Conservation (phyloP, 140 eudicot genomes). For the Bidens hawaiensis region DNA sequence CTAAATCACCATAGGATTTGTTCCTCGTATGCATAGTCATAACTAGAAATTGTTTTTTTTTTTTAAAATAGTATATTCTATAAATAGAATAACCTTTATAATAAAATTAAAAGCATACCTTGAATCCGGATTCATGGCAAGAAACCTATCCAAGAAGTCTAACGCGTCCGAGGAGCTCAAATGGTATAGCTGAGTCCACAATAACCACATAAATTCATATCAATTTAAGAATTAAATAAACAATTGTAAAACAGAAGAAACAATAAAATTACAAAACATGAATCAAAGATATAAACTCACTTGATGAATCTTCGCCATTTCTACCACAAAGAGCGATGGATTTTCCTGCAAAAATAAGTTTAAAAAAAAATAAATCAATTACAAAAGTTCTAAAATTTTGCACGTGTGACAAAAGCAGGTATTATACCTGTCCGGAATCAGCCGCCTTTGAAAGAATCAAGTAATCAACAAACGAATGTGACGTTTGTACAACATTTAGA, state of each 20-base stretch:
- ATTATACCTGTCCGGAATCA: slow-evolving; percentile 68
- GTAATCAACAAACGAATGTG: slow-evolving; percentile 72
- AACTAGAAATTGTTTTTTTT: background rate
- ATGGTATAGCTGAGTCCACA: slow-evolving; percentile 48
- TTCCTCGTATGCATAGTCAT: background rate
- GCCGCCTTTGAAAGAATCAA: slow-evolving; percentile 79
- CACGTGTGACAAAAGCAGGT: background rate
- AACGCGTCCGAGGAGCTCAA: slow-evolving; percentile 72
- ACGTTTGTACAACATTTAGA: slow-evolving; percentile 86
- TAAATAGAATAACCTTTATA: no score
- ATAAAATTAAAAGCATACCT: slow-evolving; percentile 45
- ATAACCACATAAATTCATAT: background rate
- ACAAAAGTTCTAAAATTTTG: slow-evolving; percentile 5
- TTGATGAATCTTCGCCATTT: slow-evolving; percentile 66
- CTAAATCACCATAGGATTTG: background rate
- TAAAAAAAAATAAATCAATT: background rate
- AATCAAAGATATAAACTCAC: slow-evolving; percentile 47
- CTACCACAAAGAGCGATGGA: slow-evolving; percentile 80
- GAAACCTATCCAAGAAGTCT: slow-evolving; percentile 73
- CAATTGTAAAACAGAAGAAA: background rate
- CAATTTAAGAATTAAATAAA: background rate
- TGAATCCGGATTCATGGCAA: slow-evolving; percentile 83
- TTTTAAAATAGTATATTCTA: no score
- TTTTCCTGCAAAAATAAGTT: slow-evolving; percentile 52
- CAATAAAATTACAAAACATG: background rate